Evolutionary conservation across 148 eudicot genomes (phyloP), one percentile per base, ranked within the genome.

Genomic region (Rhododendron molle): DNA sequence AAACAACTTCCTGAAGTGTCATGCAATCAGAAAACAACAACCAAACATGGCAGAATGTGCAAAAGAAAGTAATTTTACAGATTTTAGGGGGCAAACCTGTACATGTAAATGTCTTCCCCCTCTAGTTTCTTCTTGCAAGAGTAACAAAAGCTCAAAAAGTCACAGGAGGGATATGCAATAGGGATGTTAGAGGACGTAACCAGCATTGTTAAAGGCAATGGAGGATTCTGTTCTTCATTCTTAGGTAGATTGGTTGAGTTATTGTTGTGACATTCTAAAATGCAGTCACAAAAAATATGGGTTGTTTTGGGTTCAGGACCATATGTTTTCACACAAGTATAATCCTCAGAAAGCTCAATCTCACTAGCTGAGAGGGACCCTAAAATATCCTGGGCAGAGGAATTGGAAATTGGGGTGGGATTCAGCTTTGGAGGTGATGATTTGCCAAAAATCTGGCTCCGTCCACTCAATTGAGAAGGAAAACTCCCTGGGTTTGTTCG

Each of bases 311-410:
- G 93, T 86, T 95, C 93, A 10, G 99, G 95, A 67, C 99, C 99
- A 87, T 89, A 95, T 80, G 92, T 91, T 83, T 87, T 96, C 11
- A 96, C 97, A 91, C 99, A 91, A 0, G 99, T 96, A 90, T 96
- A 96, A 84, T 96, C 96, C 92, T 96, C 99, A 67, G 97, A 96
- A 84, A 92, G 98, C 90, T 95, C 99, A 86, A 95, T 96, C 90
- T 95, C 98, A 85, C 93, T 91, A 56, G 96, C 90, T 8, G 95
- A 89, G 79, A 95, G 89, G 67, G 95, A 86, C 56, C 92, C 92
- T 81, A 90, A 76, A 60, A 91, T 79, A 62, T 83, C 89, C 76
- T 71, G 86, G 86, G 88, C 81, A 81, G 83, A 81, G 43, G 85
- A 84, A 78, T 62, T 60, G 0, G 88, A 69, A 18, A 83, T 54